These are phyloP conservation scores for Albifimbria verrucaria DNA, from an alignment of 2,329 filamentous ascomycete genomes.

Conservation along the genomic window DNA sequence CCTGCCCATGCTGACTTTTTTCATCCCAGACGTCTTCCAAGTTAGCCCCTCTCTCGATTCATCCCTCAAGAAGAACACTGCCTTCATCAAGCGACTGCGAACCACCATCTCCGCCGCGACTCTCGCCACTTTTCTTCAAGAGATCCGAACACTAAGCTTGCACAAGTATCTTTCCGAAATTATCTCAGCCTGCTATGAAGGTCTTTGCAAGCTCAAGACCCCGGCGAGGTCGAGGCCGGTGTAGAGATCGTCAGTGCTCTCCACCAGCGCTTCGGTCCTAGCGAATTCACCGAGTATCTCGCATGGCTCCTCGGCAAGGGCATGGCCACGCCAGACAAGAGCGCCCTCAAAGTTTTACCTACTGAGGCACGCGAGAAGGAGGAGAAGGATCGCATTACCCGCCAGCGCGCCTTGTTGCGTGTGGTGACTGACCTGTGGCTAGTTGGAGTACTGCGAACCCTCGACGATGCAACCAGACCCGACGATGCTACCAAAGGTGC, in stretches of 20 bases:
- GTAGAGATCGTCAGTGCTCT: constrained; percentile 94
- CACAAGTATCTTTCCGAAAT: constrained; percentile 98
- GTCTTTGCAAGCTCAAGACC: constrained; percentile 85
- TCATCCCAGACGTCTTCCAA: constrained; percentile 66
- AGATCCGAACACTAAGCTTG: constrained; percentile 84
- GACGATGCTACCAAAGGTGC: constrained; percentile 62
- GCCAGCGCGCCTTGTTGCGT: constrained; percentile 81
- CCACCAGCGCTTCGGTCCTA: constrained; percentile 88
- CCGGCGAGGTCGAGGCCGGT: constrained; percentile 89
- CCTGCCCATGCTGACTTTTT: constrained; percentile 13
- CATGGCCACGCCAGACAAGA: constrained; percentile 85
- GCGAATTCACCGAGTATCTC: constrained; percentile 86
- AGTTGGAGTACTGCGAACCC: constrained; percentile 78
- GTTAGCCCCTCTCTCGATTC: constrained; percentile 83
- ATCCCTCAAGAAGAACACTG: constrained; percentile 95
- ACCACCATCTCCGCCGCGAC: constrained; percentile 81
- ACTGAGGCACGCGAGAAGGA: constrained; percentile 87
- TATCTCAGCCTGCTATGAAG: constrained; percentile 92
- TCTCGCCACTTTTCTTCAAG: constrained; percentile 79
- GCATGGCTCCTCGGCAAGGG: constrained; percentile 92
- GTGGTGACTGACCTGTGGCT: constrained; percentile 97
- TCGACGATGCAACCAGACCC: constrained; percentile 63
- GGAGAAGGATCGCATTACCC: constrained; percentile 85
- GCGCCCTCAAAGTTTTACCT: constrained; percentile 71
- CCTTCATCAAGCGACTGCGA: constrained; percentile 93